Base-by-base conservation (phyloP, 305 asterid species). In the Fraxinus greggii region DNA sequence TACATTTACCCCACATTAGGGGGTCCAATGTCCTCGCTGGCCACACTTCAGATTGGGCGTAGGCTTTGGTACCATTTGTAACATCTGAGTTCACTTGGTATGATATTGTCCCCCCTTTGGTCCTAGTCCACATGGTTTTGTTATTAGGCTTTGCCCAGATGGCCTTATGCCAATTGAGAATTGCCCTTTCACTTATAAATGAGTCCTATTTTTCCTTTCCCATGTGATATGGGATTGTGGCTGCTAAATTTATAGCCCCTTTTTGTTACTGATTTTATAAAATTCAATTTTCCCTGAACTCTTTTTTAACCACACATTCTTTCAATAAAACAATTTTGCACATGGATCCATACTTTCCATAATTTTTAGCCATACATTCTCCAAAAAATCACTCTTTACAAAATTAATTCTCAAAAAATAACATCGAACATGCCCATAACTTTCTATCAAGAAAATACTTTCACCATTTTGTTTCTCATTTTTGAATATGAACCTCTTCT, bases 341-440 rank as follows among this genome's bases (percentile, higher is more conserved):
- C 21, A 4, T 48, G 6, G 59, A 48, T 15, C 7, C 59, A 48
- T 15, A 48, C 59, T 48, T 48, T 15, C 59, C 59, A 15, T 48
- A 15, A 15, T 3, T 15, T 48, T 48, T 51, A 51, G 17, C 23
- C 23, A 45, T 23, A 75, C 35, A 38, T 32, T 59, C 79, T 77
- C 67, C 56, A 40, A 40, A 45, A 45, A 40, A 77, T 45, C 85
- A 24, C 24, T 86, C 31, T 28, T 29, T 45, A 24, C 76, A 45
- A 45, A 45, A 29, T 77, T 67, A 10, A 26, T 1, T 8, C n/a
- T 56, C 42, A 29, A 82, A 69, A 77, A 51, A 77, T 31, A 9
- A 74, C 72, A 77, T 75, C 42, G 21, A 36, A 77, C 45, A 81
- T 32, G 56, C 81, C 26, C 13, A 74, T 69, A 38, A 45, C 70